phyloP scores from a whole-genome alignment of 352 stramenopile genomes.

The Phytopythium sindhum region DNA sequence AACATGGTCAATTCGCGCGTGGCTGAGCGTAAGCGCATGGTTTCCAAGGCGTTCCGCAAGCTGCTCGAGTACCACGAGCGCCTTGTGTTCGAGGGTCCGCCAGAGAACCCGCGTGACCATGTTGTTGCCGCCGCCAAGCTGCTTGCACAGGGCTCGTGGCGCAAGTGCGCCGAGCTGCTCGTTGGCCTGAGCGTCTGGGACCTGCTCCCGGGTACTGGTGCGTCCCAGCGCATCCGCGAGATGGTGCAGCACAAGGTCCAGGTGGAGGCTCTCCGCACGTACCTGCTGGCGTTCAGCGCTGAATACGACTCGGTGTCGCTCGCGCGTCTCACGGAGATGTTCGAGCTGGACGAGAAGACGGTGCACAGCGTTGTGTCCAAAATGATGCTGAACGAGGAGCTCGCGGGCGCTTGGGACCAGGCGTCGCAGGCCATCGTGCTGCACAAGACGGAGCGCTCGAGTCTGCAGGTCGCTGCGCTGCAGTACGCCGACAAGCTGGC shows the following conservation, averaged over 20 bases:
- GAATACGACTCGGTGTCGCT: conserved; percentile 97
- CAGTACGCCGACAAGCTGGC: conserved; percentile 95
- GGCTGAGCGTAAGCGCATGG: conserved; percentile 81
- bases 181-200: conserved; percentile 94
- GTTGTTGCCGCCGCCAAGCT: conserved; percentile 95
- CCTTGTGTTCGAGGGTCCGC: conserved; percentile 96
- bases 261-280: conserved; percentile 95
- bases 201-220: conserved; percentile 89
- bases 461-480: conserved; percentile 93
- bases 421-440: conserved; percentile 96
- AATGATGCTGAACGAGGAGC: conserved; percentile 99
- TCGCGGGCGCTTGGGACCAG: conserved; percentile 97
- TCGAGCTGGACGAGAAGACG: conserved; percentile 95
- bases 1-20: conserved; percentile 93
- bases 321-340: conserved; percentile 95
- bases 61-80: conserved; percentile 87
- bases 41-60: conserved; percentile 96
- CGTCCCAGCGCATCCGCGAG: conserved; percentile 77
- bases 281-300: conserved; percentile 94
- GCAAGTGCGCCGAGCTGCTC: conserved; percentile 87
- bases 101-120: conserved; percentile 97
- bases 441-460: conserved; percentile 93
- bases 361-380: conserved; percentile 98
- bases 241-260: conserved; percentile 96
- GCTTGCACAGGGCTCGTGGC: conserved; percentile 95